phyloP scores from a whole-genome alignment of 2,329 filamentous ascomycete species.

The Colletotrichum sp. region DNA sequence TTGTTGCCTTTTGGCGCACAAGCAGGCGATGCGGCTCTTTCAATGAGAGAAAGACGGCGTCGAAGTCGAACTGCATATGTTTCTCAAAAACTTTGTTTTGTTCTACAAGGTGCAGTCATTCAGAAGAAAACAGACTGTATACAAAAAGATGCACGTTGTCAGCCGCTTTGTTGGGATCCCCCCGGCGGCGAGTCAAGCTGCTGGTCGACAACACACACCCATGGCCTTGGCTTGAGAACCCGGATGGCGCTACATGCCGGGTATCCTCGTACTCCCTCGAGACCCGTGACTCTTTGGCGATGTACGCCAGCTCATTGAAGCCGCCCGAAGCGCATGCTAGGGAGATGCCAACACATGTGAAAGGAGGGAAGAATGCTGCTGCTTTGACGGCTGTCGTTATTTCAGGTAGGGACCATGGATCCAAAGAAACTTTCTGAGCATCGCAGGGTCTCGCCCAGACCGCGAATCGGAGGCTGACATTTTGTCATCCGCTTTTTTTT shows the following conservation, averaged over 20 bases:
- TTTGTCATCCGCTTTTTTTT: conserved; percentile 6
- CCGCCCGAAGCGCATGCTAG: conserved; percentile 74
- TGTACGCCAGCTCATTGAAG: conserved; percentile 72
- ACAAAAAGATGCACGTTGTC: background rate
- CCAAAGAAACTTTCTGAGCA: background rate
- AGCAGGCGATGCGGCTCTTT: background rate
- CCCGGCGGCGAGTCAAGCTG: conserved; percentile 8
- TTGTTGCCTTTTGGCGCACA: background rate
- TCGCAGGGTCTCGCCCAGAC: background rate
- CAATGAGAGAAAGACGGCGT: background rate
- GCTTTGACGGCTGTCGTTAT: background rate
- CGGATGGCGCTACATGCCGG: background rate
- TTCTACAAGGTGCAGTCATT: background rate
- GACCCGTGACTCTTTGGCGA: background rate
- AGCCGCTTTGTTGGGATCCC: background rate
- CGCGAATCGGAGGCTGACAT: conserved; percentile 3
- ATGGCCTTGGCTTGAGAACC: conserved; percentile 13
- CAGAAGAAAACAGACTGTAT: background rate
- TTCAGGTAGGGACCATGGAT: background rate
- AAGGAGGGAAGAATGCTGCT: background rate
- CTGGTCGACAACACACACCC: conserved; percentile 3
- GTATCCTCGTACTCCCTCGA: conserved; percentile 7
- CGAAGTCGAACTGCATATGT: background rate
- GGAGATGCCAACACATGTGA: background rate
- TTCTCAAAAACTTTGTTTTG: background rate